These are phyloP conservation scores for Schizochytrium sp. DNA, from an alignment of 108 stramenopile species.

Conservation along the genomic window DNA sequence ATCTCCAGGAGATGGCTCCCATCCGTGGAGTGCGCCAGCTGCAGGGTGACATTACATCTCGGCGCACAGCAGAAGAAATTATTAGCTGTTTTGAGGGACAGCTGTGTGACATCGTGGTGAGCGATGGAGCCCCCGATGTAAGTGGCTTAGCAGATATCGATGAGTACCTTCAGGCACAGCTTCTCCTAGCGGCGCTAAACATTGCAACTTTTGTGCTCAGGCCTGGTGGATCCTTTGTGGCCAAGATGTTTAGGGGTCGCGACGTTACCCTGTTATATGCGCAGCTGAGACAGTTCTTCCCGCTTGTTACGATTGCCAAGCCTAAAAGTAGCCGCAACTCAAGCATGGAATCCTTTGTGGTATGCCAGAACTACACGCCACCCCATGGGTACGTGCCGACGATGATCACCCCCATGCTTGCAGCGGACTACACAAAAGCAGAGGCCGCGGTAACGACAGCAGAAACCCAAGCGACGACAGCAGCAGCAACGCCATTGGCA, in stretches of 20 bases:
- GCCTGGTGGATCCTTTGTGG: conserved; percentile 91
- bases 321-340: conserved; percentile 88
- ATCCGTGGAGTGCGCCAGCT: conserved; percentile 88
- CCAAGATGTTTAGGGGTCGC: conserved; percentile 95
- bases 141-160: conserved; percentile 93
- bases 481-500: neutral
- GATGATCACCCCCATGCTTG: conserved; percentile 57
- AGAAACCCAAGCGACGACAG: neutral
- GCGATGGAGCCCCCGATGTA: conserved; percentile 99
- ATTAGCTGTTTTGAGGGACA: conserved; percentile 83
- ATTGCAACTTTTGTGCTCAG: conserved; percentile 89
- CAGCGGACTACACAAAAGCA: neutral
- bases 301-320: conserved; percentile 77
- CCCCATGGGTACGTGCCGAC: conserved; percentile 59
- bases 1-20: conserved; percentile 97
- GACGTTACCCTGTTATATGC: conserved; percentile 90
- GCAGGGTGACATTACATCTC: conserved; percentile 94
- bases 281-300: conserved; percentile 90
- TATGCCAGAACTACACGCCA: conserved; percentile 82
- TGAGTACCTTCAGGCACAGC: conserved; percentile 92
- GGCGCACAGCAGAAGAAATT: conserved; percentile 84
- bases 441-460: neutral
- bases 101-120: conserved; percentile 92
- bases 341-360: conserved; percentile 90
- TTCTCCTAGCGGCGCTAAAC: conserved; percentile 90